Evolutionary conservation across 345 rosid genomes (phyloP).

Genomic region (Salix dunnii): DNA sequence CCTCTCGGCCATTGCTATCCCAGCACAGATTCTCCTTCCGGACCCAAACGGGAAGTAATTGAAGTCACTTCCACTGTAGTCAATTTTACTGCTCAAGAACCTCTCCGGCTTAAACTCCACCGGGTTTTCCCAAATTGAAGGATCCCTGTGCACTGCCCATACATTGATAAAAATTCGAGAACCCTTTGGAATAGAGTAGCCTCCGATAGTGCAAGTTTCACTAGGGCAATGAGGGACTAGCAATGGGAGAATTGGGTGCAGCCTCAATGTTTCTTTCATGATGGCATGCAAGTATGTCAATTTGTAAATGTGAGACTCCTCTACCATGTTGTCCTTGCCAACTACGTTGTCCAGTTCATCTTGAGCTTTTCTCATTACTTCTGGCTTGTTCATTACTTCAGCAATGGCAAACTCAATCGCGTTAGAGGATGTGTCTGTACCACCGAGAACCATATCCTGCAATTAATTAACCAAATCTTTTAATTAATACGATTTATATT

Average conservation of each 20-base stretch:
- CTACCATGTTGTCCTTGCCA: constrained; percentile 40
- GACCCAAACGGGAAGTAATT: constrained; percentile 71
- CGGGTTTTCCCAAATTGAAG: constrained; percentile 46
- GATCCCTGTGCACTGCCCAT: constrained; percentile 60
- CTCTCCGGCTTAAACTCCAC: constrained; percentile 50
- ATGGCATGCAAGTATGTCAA: constrained; percentile 42
- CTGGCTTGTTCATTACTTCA: constrained; percentile 49
- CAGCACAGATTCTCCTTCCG: constrained; percentile 69
- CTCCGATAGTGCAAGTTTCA: constrained; percentile 30
- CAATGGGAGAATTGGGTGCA: constrained; percentile 55
- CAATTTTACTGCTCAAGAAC: constrained; percentile 40
- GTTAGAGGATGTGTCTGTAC: constrained; percentile 55
- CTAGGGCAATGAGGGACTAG: constrained; percentile 52
- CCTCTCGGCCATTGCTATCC: constrained; percentile 67
- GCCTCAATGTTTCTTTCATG: constrained; percentile 50
- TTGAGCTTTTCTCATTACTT: constrained; percentile 37
- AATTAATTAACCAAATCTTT: neutral
- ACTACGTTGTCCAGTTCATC: constrained; percentile 49
- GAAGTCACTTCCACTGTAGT: constrained; percentile 53
- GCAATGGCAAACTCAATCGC: constrained; percentile 51
- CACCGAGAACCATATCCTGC: constrained; percentile 63
- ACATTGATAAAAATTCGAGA: constrained; percentile 46
- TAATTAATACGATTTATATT: no score
- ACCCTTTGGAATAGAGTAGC: constrained; percentile 47
- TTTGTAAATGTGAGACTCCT: constrained; percentile 46